Evolutionary conservation across 2,329 filamentous ascomycete species (phyloP), one percentile per base, ranked within the genome.

Genomic region (Fusarium tanahbumbuense): DNA sequence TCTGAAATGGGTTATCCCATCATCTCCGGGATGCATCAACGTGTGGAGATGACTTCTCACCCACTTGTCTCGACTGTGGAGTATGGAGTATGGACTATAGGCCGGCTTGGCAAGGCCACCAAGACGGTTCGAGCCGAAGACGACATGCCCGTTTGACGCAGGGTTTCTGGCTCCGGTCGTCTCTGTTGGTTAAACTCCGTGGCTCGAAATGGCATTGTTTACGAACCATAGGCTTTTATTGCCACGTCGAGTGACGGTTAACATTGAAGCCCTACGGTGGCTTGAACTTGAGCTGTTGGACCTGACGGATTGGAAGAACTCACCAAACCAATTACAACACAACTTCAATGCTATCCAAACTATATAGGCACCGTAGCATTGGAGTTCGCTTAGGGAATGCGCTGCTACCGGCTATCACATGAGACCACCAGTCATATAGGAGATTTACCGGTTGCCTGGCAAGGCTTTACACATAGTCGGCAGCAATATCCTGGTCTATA

Each of bases 111-210:
- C 56, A 46, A 46, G 44, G 47, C 59, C 52, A 60, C 50, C 58
- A 64, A 60, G 56, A 55, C 72, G 68, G 70, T 73, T 71, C 72
- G 65, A 72, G 41, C 72, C 70, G 72, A 68, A 28, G 59, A 62
- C 25, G 34, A 64, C 48, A 47, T 23, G 45, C 44, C 55, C 67
- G 42, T 57, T 64, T 25, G 16, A 55, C 66, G 45, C 55, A 65
- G 60, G 53, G 50, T 18, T 65, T 34, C 18, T 25, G n/a, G 25
- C 40, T 41, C 40, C 40, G 23, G 34, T 22, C 16, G 40, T 42
- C 37, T 28, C 48, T 48, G 50, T 50, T 62, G 27, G 30, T 42
- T 23, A 53, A 62, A 34, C 47, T 60, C 57, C 49, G 60, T 68
- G 58, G n/a, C 57, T 44, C 41, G 27, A 70, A 54, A 50, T 25